phyloP scores from a whole-genome alignment of 2,329 filamentous ascomycete species.

The Ophiocordyceps robertsii region DNA sequence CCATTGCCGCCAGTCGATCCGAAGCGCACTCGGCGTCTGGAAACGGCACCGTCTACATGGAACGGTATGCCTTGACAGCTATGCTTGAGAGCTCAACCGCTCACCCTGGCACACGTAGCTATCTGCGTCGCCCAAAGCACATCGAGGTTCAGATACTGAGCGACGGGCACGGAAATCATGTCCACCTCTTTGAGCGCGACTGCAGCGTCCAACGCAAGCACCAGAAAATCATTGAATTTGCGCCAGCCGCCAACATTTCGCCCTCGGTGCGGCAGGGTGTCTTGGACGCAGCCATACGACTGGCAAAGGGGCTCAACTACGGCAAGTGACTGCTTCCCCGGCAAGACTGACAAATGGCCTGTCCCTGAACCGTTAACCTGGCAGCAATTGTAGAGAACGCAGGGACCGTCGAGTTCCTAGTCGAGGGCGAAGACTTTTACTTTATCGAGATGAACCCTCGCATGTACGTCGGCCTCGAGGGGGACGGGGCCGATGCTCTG shows the following conservation, averaged over 20 bases:
- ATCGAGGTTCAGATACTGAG: slow-evolving; percentile 32
- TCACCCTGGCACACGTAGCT: not conserved
- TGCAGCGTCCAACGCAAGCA: slow-evolving; percentile 31
- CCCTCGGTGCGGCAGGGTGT: slow-evolving; percentile 15
- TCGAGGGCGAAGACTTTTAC: slow-evolving; percentile 21
- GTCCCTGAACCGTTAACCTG: not conserved
- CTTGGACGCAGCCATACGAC: slow-evolving; percentile 14
- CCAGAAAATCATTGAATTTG: slow-evolving; percentile 32
- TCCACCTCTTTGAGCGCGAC: slow-evolving; percentile 26
- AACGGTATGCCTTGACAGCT: slow-evolving; percentile 21
- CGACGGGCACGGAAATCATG: slow-evolving; percentile 21
- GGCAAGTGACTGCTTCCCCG: not conserved
- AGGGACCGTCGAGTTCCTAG: slow-evolving; percentile 27
- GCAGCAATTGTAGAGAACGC: slow-evolving; percentile 10
- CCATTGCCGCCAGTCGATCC: not conserved
- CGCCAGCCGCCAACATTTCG: slow-evolving; percentile 5
- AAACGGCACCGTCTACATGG: slow-evolving; percentile 15
- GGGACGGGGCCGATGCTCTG: not conserved
- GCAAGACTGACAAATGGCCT: no score
- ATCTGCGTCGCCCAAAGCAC: slow-evolving; percentile 15
- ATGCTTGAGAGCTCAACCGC: not conserved
- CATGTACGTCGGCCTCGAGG: slow-evolving; percentile 6
- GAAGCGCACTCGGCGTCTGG: not conserved
- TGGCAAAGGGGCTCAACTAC: slow-evolving; percentile 18
- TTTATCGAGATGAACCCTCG: slow-evolving; percentile 32